Percentiles rank a stretch among this genome's conserved stretches.
These are phyloP conservation scores for Aspergillus sojae DNA, from an alignment of 2,329 filamentous ascomycete genomes.

Conservation along the genomic window DNA sequence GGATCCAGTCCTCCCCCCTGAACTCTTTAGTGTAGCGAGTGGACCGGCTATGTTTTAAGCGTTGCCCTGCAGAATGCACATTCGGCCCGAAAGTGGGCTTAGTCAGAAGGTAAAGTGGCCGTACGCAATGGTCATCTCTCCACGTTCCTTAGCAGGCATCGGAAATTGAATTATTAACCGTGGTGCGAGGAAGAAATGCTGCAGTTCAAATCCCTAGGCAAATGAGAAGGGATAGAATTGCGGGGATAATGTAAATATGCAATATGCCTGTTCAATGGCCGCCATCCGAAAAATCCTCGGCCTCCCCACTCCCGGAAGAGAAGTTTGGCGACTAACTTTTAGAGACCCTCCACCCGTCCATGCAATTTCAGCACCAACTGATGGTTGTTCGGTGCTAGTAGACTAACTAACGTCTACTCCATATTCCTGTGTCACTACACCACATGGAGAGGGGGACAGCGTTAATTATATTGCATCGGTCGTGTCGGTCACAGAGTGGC, in stretches of 20 bases:
- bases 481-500: not conserved
- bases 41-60: conserved; percentile 10
- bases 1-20: not conserved
- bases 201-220: not conserved
- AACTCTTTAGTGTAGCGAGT: conserved; percentile 2
- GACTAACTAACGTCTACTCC: not conserved
- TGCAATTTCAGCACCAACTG: not conserved
- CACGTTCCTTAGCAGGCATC: not conserved
- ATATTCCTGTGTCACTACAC: conserved; percentile 8
- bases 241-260: not conserved
- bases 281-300: conserved; percentile 4
- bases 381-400: not conserved
- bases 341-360: not conserved
- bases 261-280: not conserved
- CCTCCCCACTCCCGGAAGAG: conserved; percentile 2
- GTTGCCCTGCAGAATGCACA: conserved; percentile 22
- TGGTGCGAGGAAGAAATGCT: not conserved
- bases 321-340: not conserved
- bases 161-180: not conserved
- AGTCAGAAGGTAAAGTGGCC: conserved; percentile 7
- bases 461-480: not conserved
- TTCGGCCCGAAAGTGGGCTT: conserved; percentile 23
- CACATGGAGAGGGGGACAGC: conserved; percentile 1
- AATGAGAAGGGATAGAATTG: not conserved
- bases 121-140: not conserved